phyloP scores from a whole-genome alignment of 2,329 filamentous ascomycete genomes.

The Stenocarpella maydis region DNA sequence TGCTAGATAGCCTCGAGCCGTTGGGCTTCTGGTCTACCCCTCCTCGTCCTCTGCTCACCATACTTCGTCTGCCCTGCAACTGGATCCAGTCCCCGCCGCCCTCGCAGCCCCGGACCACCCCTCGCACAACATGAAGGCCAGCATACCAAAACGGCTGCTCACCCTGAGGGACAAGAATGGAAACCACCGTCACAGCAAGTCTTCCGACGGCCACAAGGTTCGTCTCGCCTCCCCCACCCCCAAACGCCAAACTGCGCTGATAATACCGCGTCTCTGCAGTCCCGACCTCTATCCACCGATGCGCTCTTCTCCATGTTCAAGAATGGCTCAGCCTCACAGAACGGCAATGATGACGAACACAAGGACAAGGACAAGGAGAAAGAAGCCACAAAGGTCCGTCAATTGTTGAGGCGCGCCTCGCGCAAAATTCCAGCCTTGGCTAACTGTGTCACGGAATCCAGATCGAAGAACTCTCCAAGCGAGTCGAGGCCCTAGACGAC shows the following conservation, averaged over 20 bases:
- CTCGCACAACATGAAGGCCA: constrained; percentile 57
- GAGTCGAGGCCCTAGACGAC: constrained; percentile 51
- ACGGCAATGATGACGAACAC: constrained; percentile 62
- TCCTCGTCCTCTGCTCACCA: constrained; percentile 16
- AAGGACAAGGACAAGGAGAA: constrained; percentile 61
- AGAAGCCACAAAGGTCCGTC: constrained; percentile 49
- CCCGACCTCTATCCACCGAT: constrained; percentile 63
- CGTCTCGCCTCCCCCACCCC: constrained; percentile 35
- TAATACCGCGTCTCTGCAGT: constrained; percentile 46
- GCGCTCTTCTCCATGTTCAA: constrained; percentile 72
- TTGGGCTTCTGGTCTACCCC: constrained; percentile 36
- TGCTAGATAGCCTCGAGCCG: constrained; percentile 36
- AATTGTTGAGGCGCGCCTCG: too few relatives aligned
- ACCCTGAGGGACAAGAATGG: constrained; percentile 73
- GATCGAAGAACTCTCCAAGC: constrained; percentile 52
- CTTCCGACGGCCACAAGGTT: constrained; percentile 64
- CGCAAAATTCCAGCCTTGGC: background rate
- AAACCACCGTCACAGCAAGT: constrained; percentile 61
- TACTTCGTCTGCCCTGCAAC: constrained; percentile 15
- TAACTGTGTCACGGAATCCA: constrained; percentile 38
- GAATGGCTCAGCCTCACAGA: constrained; percentile 64
- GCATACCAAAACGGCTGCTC: constrained; percentile 70
- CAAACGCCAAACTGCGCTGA: constrained; percentile 34
- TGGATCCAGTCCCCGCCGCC: constrained; percentile 7
- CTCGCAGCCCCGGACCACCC: constrained; percentile 8